phyloP scores from a whole-genome alignment of 768 basidiomycete species.

The Cubamyces sp. region DNA sequence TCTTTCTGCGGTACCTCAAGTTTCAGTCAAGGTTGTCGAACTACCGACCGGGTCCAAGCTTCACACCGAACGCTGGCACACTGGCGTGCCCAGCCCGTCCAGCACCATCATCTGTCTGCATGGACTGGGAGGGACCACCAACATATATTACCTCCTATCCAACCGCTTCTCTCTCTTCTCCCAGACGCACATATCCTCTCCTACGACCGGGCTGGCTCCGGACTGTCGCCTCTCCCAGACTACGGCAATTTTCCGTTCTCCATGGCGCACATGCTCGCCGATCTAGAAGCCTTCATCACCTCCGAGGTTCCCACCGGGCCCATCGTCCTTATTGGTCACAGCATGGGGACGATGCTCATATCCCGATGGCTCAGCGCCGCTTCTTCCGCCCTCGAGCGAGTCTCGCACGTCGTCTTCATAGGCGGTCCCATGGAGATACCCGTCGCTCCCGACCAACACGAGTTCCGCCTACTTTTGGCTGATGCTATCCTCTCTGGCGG shows the following conservation, averaged over 20 bases:
- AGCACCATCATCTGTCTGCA: slow-evolving; percentile 1
- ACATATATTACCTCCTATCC: neutral
- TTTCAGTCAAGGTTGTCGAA: neutral
- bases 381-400: neutral
- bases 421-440: slow-evolving; percentile 1
- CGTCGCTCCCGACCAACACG: neutral
- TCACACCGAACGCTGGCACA: slow-evolving; percentile 10
- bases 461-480: neutral
- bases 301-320: neutral
- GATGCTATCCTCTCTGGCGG: neutral
- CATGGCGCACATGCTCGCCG: neutral
- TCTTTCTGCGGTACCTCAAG: neutral
- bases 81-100: neutral
- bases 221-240: neutral
- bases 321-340: slow-evolving; percentile 10
- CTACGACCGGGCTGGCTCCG: slow-evolving; percentile 1
- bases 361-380: slow-evolving; percentile 1
- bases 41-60: neutral
- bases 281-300: slow-evolving; percentile 4
- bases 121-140: neutral
- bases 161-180: slow-evolving; percentile 6
- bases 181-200: neutral
- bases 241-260: neutral
- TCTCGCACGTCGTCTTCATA: slow-evolving; percentile 3
- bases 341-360: slow-evolving; percentile 5